Evolutionary conservation across 108 stramenopile genomes (phyloP), one percentile per base, ranked within the genome.

Genomic region (Cyclotella cryptica): DNA sequence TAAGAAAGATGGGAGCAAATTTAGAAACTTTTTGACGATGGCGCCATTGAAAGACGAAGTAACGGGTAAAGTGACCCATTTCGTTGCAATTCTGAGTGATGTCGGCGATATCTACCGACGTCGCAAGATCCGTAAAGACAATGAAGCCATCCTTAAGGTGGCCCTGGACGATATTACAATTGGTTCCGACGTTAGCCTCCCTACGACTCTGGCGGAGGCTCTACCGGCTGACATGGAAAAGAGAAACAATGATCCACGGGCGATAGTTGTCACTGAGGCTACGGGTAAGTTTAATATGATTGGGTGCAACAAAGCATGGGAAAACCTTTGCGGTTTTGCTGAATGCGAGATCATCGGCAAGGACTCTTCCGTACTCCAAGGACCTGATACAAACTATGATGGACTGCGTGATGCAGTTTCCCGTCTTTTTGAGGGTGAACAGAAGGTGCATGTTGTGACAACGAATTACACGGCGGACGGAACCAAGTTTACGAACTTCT

Each of bases 271-370:
- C 21, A 77, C 75, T 3, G 75, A 65, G 43, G 64, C 64, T 22
- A 65, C 64, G 43, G 64, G 64, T 11, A 65, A 65, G 64, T 65
- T 65, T 21, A 65, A 67, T 29, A 68, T 77, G 47, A 68, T 77
- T 21, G 75, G 75, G 43, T 77, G 75, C 42, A 77, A 77, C 35
- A 65, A 61, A 30, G 66, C 75, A 1, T 77, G 75, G 75, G 75
- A 77, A 43, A 68, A 77, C 55, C 47, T 77, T 4, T 77, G 75
- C 54, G 75, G 75, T 0, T 77, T 69, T 27, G 58, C 55, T 5
- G 75, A 77, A 18, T 61, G 49, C 13, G 75, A 77, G 49, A 68
- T 68, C 24, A 46, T 68, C 47, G 75, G 75, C 0, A 60, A 68
- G 47, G 58, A 60, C n/a, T 68, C 67, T 14, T 62, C 67, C 17